Evolutionary conservation across 176 grass and related monocot genomes (phyloP).

Genomic region (Eragrostis nindensis): DNA sequence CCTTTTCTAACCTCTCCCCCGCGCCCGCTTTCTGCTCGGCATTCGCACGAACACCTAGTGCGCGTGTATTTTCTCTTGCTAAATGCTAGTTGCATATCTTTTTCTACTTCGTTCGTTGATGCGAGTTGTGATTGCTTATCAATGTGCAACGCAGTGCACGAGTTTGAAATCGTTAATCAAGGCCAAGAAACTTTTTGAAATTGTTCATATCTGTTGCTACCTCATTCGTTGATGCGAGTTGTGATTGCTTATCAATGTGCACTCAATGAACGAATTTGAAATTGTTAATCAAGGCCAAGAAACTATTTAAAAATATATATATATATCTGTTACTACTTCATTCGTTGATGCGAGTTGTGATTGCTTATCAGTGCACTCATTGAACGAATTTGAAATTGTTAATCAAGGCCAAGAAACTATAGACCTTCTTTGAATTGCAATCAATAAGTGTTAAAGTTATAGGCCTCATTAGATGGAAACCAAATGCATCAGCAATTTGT

Average conservation of each 20-base stretch:
- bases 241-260: no score
- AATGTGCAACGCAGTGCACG: not conserved
- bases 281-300: not conserved
- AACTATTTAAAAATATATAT: no score
- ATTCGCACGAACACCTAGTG: slow-evolving; percentile 25
- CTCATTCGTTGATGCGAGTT: no score
- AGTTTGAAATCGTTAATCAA: not conserved
- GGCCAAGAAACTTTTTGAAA: not conserved
- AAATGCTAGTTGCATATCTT: not conserved
- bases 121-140: not conserved
- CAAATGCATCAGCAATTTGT: not conserved
- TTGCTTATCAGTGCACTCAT: no score
- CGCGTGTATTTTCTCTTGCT: not conserved
- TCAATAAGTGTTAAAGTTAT: not conserved
- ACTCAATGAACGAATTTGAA: no score
- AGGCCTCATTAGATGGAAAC: not conserved
- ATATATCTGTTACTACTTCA: no score
- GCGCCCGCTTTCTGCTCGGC: not conserved
- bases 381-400: no score
- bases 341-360: no score
- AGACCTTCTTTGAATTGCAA: not conserved
- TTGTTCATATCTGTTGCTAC: no score
- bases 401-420: no score
- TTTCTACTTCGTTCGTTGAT: not conserved
- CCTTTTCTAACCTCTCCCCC: not conserved